Evolutionary conservation across 2,329 filamentous ascomycete species (phyloP).

Genomic region (Verticillium albo-atrum): DNA sequence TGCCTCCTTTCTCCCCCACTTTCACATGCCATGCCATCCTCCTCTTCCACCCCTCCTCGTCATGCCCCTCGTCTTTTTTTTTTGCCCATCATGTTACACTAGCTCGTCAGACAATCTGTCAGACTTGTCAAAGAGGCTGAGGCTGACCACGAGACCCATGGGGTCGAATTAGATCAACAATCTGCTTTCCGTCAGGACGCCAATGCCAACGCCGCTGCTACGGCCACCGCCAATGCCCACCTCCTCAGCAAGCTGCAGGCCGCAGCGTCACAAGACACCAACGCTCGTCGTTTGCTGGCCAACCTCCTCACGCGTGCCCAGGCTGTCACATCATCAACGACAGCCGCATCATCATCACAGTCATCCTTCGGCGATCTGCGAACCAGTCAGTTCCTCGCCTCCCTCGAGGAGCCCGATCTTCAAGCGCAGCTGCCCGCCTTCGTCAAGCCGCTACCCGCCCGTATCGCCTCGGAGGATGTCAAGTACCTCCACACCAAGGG

Average conservation of each 20-base stretch:
- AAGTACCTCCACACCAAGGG: constrained; percentile 81
- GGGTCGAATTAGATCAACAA: constrained; percentile 25
- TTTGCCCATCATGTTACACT: not conserved
- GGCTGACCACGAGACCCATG: constrained; percentile 26
- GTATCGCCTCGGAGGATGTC: constrained; percentile 77
- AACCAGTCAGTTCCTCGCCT: constrained; percentile 37
- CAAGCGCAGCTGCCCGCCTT: constrained; percentile 56
- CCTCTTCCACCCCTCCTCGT: not conserved
- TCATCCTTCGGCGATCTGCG: constrained; percentile 22
- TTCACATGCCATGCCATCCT: not conserved
- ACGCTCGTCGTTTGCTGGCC: constrained; percentile 11
- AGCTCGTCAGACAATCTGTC: constrained; percentile 1
- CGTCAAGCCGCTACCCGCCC: constrained; percentile 72
- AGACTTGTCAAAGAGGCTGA: not conserved
- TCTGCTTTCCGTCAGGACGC: constrained; percentile 29
- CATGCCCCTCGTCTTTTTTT: not conserved
- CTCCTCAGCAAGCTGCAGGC: constrained; percentile 23
- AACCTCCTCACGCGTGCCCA: constrained; percentile 12
- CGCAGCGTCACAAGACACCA: constrained; percentile 13
- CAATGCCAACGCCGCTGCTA: not conserved
- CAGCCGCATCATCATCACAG: constrained; percentile 23
- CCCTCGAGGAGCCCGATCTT: constrained; percentile 43
- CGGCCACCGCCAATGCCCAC: constrained; percentile 3
- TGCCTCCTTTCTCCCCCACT: not conserved
- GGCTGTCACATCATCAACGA: constrained; percentile 11